Evolutionary conservation across 208 protist species (phyloP), one percentile per base, ranked within the genome.

Genomic region (Leishmania turanica): DNA sequence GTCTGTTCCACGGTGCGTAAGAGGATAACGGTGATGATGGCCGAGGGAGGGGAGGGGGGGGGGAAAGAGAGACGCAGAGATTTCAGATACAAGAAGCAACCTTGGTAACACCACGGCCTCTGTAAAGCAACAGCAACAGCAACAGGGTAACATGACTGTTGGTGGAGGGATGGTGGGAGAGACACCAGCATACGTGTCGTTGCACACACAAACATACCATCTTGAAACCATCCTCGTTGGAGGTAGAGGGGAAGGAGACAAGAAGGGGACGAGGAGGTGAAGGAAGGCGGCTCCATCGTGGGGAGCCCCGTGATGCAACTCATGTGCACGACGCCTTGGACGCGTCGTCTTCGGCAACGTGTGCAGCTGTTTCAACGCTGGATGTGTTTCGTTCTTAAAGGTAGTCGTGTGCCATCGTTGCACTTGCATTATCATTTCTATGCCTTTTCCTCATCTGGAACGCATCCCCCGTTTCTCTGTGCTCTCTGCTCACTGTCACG

Each of bases 371-470:
- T 7, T 37, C 3, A 37, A 53, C n/a, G 27, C 5, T 21, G 45
- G 27, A 37, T 27, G 21, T 45, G 19, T 71, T 71, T 49, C 40
- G 24, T 73, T 73, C n/a, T 51, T 73, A 9, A 53, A 53, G 45
- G 3, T 17, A 37, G 8, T 54, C 8, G 21, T 71, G 66, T 27
- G 31, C 45, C 45, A 15, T 31, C 13, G 3, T 31, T 34, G 42
- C 47, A 71, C 40, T 71, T 24, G 65, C 17, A 40, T 76, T 76
- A 76, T 76, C 51, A 58, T 17, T 76, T 76, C 72, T 76, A 45
- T 76, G 72, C 51, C 4, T 68, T 76, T n/a, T 62, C n/a, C n/a
- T 24, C 49, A 0, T 7, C 72, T 3, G 40, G 5, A 42, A 37
- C 62, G 31, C 13, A 17, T 17, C 31, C 8, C 31, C 34, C 68